Base-by-base conservation (phyloP, 371 early-diverging fungal genomes). In the Mucor irregularis region DNA sequence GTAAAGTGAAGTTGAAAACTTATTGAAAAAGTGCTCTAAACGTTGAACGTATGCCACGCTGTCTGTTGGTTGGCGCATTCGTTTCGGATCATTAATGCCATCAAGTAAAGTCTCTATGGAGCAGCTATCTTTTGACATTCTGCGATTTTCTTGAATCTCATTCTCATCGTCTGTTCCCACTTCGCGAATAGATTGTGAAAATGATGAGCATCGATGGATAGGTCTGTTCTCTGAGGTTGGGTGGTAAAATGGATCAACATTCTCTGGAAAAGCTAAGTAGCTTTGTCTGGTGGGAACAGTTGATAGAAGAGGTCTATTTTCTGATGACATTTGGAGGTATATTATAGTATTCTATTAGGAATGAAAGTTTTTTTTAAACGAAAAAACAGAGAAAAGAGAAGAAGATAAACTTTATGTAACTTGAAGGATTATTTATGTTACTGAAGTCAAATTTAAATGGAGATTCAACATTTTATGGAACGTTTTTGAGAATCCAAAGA, bases 1-100 rank as follows among this genome's bases (percentile, higher is more conserved):
- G 34, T 69, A 62, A 5, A 61, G 29, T 14, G 62, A 49, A 14
- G 47, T 22, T n/a, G 62, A 56, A 26, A 60, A 49, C 6, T 0
- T 16, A 46, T 57, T 44, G 13, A 51, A 51, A 13, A 51, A 30
- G 8, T 30, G 1, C 9, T 56, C 56, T 6, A 46, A 29, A n/a
- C 48, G 46, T 38, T 56, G 48, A 19, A 56, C 48, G 30, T 56
- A 56, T 1, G 48, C 56, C 14, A 47, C 16, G n/a, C 48, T 47
- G 24, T 47, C 16, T 2, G 16, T 38, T 4, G 39, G 37, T 10
- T 35, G 22, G 4, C 35, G n/a, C 38, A 25, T 19, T 46, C 19
- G 19, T 19, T 47, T 19, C 2, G 29, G 13, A 16, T 51, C 39
- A 5, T 39, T 40, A 17, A 25, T 39, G 2, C 22, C 17, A 17